Evolutionary conservation across 805 yeast genomes (phyloP).

Genomic region (Lipomyces mesembrius): DNA sequence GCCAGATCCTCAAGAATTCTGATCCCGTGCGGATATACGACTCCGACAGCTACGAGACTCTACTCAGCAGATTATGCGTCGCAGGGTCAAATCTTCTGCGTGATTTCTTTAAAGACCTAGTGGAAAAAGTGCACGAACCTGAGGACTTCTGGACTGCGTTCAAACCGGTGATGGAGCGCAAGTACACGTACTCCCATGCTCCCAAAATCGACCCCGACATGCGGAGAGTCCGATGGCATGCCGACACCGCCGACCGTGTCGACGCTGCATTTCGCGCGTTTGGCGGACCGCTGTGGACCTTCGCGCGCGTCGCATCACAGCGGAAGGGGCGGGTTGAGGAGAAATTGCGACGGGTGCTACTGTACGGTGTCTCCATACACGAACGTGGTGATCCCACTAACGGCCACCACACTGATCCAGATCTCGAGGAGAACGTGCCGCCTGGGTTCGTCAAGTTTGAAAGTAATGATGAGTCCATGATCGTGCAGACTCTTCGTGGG

Average conservation of each 20-base stretch:
- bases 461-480: background rate
- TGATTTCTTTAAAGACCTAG: constrained; percentile 53
- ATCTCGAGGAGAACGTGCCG: background rate
- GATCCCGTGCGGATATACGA: constrained; percentile 49
- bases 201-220: constrained; percentile 22
- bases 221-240: constrained; percentile 20
- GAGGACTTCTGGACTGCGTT: constrained; percentile 3
- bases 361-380: background rate
- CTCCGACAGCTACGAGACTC: constrained; percentile 52
- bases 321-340: background rate
- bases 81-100: constrained; percentile 57
- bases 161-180: background rate
- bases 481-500: background rate
- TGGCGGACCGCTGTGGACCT: constrained; percentile 33
- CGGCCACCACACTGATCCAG: background rate
- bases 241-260: constrained; percentile 20
- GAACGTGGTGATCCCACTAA: background rate
- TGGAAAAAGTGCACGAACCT: constrained; percentile 44
- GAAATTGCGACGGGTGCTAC: background rate
- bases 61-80: constrained; percentile 59
- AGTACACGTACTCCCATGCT: constrained; percentile 21
- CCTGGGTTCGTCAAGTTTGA: constrained; percentile 2
- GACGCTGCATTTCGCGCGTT: constrained; percentile 32
- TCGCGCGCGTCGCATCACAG: background rate
- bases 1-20: constrained; percentile 68